phyloP scores from a whole-genome alignment of 2,329 filamentous ascomycete genomes.

The Podosphaera fusca region DNA sequence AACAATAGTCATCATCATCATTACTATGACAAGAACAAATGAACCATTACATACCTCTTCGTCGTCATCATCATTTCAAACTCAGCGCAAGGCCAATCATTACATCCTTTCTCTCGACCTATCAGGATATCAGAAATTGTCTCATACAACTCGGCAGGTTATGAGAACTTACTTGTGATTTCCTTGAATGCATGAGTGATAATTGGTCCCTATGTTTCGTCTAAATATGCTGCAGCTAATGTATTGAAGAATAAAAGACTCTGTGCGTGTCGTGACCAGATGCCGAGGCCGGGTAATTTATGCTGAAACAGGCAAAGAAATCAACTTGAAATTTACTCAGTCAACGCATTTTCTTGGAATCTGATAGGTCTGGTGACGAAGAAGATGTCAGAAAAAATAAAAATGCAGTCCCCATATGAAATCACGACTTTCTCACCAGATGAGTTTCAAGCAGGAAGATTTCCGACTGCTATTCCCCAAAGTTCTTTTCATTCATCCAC shows the following conservation, averaged over 20 bases:
- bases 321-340: not conserved
- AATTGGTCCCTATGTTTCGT: not conserved
- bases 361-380: too few relatives aligned
- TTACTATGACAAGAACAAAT: not conserved
- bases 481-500: too few relatives aligned
- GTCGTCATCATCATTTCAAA: too few relatives aligned
- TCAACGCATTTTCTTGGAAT: too few relatives aligned
- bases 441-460: too few relatives aligned
- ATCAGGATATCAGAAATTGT: not conserved
- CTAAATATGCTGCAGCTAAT: not conserved
- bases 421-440: too few relatives aligned
- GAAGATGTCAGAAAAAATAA: too few relatives aligned
- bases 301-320: not conserved
- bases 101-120: not conserved
- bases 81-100: not conserved
- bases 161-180: not conserved
- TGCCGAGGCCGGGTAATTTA: not conserved
- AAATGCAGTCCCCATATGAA: too few relatives aligned
- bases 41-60: too few relatives aligned
- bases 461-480: too few relatives aligned
- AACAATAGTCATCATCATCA: too few relatives aligned
- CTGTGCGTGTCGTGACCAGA: not conserved
- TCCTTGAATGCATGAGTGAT: not conserved
- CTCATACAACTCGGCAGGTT: not conserved
- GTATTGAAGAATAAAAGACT: not conserved